phyloP scores from a whole-genome alignment of 2,329 filamentous ascomycete species.

The Penicillium capsulatum region DNA sequence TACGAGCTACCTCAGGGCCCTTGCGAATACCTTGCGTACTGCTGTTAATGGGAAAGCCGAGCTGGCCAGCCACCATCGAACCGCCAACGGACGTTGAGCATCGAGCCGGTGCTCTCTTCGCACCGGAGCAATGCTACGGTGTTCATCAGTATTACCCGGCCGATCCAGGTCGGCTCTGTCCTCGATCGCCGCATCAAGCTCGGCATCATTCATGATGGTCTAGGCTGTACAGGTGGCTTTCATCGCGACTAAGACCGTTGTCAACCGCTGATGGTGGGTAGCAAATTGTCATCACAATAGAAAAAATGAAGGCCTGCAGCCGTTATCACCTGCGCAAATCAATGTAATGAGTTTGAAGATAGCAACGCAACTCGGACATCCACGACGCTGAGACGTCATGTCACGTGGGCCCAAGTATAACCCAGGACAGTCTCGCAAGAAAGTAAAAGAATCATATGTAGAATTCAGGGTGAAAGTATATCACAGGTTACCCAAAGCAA shows the following conservation, averaged over 20 bases:
- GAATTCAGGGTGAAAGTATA: slow-evolving; percentile 1
- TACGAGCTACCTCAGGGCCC: too few relatives aligned
- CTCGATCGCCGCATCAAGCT: slow-evolving; percentile 49
- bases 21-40: slow-evolving; percentile 21
- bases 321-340: too few relatives aligned
- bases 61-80: slow-evolving; percentile 58
- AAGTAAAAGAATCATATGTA: slow-evolving; percentile 7
- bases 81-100: slow-evolving; percentile 22
- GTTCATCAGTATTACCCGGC: slow-evolving; percentile 23
- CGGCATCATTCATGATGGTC: slow-evolving; percentile 50
- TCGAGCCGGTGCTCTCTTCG: background rate
- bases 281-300: too few relatives aligned
- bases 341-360: too few relatives aligned
- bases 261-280: too few relatives aligned
- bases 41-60: slow-evolving; percentile 57
- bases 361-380: too few relatives aligned
- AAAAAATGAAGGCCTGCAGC: too few relatives aligned
- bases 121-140: background rate
- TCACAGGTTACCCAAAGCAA: slow-evolving; percentile 4
- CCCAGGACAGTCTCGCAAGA: too few relatives aligned
- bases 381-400: slow-evolving; percentile 20
- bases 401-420: slow-evolving; percentile 10
- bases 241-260: too few relatives aligned
- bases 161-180: slow-evolving; percentile 46
- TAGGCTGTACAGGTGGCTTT: background rate